Evolutionary conservation across 2,329 filamentous ascomycete genomes (phyloP), one percentile per base, ranked within the genome.

Genomic region (Hirsutella thompsonii): DNA sequence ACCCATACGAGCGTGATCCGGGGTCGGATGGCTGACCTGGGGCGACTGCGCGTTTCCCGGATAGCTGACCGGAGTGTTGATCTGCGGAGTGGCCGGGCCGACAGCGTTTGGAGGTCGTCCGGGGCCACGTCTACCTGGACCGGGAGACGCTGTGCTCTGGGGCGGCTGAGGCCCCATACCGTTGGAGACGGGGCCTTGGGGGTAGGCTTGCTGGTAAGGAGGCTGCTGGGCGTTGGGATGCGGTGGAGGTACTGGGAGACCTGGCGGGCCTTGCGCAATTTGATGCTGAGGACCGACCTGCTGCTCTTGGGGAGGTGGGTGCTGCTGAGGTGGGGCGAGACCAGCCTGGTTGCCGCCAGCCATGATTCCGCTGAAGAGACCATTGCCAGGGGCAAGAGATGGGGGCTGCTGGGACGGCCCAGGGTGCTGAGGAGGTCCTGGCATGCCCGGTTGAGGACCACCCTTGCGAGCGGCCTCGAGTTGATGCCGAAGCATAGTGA

Each of bases 321-420:
- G 79, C 33, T 79, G 79, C 53, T 76, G 74, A 48, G 88, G 88
- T 51, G 94, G 80, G 45, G 85, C 86, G 47, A 87, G 83, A 46
- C 84, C 87, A 53, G 81, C 83, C 66, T 90, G 87, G 53, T 81
- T 84, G 47, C 75, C 79, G 49, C 90, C 90, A 42, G 89, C 79
- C 86, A 98, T 96, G 57, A 96, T 94, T 42, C 87, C 88, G 51
- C 87, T 88, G 57, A 98, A 96, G 33, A 96, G 73, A 55, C 93
- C 92, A 59, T 83, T 90, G 20, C 90, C 89, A 55, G 93, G 84
- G 21, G 88, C 86, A 51, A 96, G 84, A 38, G 86, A 89, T 29
- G 92, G 90, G 46, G 84, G 83, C 47, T 87, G 83, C 63, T 92
- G 86, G 38, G 84, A 80, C 43, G 87, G 83, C 35, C 82, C 86